phyloP scores from a whole-genome alignment of 768 basidiomycete species.

The Hypholoma fasciculare region DNA sequence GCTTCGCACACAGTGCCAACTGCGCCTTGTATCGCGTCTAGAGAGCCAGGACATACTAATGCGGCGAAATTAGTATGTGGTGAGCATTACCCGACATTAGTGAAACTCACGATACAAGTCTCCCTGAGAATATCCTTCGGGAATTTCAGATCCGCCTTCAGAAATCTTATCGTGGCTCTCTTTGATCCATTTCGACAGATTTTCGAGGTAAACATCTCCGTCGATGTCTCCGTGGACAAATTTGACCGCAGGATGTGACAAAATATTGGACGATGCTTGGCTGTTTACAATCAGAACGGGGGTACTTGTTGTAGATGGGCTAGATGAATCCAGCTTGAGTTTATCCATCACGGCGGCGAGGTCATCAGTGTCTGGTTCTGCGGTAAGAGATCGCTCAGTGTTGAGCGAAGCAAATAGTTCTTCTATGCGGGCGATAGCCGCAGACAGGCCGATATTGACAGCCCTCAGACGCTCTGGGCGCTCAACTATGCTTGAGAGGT shows the following conservation, averaged over 20 bases:
- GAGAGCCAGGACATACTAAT: conserved; percentile 75
- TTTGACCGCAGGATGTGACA: conserved; percentile 65
- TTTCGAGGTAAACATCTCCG: conserved; percentile 65
- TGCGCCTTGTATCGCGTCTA: conserved; percentile 80
- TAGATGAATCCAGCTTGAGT: conserved; percentile 21
- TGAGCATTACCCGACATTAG: background rate
- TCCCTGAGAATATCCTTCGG: conserved; percentile 65
- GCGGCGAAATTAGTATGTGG: background rate
- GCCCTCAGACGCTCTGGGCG: conserved; percentile 88
- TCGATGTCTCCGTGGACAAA: conserved; percentile 74
- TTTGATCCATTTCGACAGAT: conserved; percentile 56
- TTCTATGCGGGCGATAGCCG: conserved; percentile 75
- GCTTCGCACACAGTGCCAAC: conserved; percentile 87
- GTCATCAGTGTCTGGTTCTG: conserved; percentile 16
- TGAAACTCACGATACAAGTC: conserved; percentile 75
- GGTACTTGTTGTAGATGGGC: conserved; percentile 11
- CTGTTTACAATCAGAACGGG: conserved; percentile 53
- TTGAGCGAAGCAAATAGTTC: conserved; percentile 20
- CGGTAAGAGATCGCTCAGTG: background rate
- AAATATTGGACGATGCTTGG: conserved; percentile 51
- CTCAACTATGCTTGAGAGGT: conserved; percentile 81
- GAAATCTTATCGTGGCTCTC: conserved; percentile 64
- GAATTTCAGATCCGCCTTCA: conserved; percentile 73
- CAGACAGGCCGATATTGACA: conserved; percentile 78
- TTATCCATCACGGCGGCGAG: conserved; percentile 26